Evolutionary conservation across 441 rosid genomes (phyloP), one percentile per base, ranked within the genome.

Genomic region (Croton laevigatus): DNA sequence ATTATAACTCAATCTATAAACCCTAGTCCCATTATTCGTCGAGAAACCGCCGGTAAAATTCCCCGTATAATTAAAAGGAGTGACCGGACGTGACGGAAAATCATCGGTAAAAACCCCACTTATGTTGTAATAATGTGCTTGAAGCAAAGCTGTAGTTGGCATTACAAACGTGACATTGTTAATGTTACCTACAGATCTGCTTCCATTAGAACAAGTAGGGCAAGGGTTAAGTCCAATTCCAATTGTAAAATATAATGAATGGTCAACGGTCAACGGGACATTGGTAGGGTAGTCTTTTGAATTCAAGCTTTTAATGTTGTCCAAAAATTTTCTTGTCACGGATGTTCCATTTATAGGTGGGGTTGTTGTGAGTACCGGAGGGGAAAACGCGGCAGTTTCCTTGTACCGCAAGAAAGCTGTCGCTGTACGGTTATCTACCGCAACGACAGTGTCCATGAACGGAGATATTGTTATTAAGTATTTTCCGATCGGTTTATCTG

Each of bases 81-180:
- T 71, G 0, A 82, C 84, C 8, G 98, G 97, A 11, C 75, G 77
- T 2, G 75, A 84, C 0, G 98, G 97, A 58, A 94, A 94, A 71
- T 94, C 97, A 8, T 86, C 82, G 0, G 97, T 94, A 83, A 89
- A 94, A 17, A 91, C 90, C 38, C 97, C 96, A 8, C 85, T 80
- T 0, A 66, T 84, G 71, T 88, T 84, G 77, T 82, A 81, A 81
- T 79, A 87, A 79, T 91, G 92, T 62, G 97, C 95, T 60, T 86
- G 79, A 19, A 91, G 95, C 64, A 94, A 71, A 8, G 88, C 84
- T 1, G 78, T 86, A 12, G 73, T 82, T 0, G 98, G 98, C 98
- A 94, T 90, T 19, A 79, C 81, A 71, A 94, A 94, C 1, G 88
- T 87, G 23, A 94, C 81, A 45, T 94, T 91, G 72, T 94, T 94